Evolutionary conservation across 2,329 filamentous ascomycete genomes (phyloP).

Genomic region (Ophiobolus disseminans): DNA sequence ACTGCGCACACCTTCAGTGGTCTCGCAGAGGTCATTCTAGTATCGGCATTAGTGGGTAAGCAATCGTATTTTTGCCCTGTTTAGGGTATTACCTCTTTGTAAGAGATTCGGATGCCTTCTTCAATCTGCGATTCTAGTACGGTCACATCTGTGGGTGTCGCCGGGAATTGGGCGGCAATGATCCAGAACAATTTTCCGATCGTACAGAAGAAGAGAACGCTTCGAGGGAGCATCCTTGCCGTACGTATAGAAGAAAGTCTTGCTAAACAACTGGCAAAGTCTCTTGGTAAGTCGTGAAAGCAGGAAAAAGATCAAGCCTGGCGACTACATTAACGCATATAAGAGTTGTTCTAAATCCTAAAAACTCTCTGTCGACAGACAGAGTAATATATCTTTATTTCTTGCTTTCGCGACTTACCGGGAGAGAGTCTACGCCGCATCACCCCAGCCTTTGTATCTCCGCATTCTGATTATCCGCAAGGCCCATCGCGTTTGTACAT

Average conservation of each 20-base stretch:
- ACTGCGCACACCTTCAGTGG: conserved; percentile 61
- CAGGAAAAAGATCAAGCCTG: no score
- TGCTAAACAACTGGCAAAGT: no score
- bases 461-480: conserved; percentile 6
- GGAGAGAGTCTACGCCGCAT: no score
- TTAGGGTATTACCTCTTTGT: conserved; percentile 49
- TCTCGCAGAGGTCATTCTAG: conserved; percentile 61
- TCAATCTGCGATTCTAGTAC: conserved; percentile 50
- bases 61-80: not conserved
- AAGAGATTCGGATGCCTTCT: conserved; percentile 52
- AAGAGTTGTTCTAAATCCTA: no score
- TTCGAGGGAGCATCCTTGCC: conserved; percentile 15
- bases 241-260: no score
- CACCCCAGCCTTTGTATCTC: no score
- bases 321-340: no score
- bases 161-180: conserved; percentile 48
- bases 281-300: no score
- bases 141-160: conserved; percentile 47
- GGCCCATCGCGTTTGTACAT: not conserved
- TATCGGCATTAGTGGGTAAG: not conserved
- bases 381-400: no score
- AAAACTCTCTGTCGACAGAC: no score
- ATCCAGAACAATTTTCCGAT: conserved; percentile 21
- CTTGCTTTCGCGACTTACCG: no score
- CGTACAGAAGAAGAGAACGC: conserved; percentile 18